Base-by-base conservation (phyloP, 352 stramenopile genomes). In the Pythium volutum region DNA sequence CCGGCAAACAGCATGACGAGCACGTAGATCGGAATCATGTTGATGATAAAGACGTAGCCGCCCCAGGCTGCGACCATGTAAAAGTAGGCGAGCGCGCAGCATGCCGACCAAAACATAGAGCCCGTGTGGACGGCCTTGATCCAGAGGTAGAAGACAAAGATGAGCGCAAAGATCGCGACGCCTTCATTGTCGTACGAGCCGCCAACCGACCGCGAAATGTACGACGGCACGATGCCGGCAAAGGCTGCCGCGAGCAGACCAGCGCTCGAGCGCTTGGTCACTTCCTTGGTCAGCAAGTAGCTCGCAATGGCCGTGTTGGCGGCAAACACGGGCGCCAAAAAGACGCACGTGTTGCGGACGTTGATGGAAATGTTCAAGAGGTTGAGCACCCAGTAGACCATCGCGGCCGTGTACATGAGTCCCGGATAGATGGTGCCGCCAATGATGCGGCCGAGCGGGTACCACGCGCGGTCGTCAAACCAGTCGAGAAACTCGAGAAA, bases 21-120 rank as follows among this genome's bases (percentile, higher is more conserved):
- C 16, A 97, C 91, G 73, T 99, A 95, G 25, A 98, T 88, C 29
- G 95, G 97, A 36, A 99, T 87, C 41, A 99, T 81, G 76, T 99
- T 99, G 72, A 99, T 90, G 46, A 99, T 98, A 77, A 99, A 99
- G 27, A 99, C 94, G 73, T 99, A 99, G 52, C 97, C 97, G 66
- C 97, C 97, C 97, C 97, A 99, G 1, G 95, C 94, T 7, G 96
- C 79, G 15, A 97, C 96, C 91, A 98, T 98, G 68, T 96, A 96
- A 69, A 99, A 98, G 71, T 99, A 99, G 3, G 72, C 69, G 4
- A 70, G 27, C 2, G 67, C 80, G 8, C n/a, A n/a, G 82, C 81
- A 57, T 64, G 75, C n/a, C n/a, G n/a, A n/a, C n/a, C n/a, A n/a
- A 29, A 96, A 49, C 81, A 97, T 96, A 10, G 76, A 77, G 11